Conservation (phyloP, 2,329 filamentous ascomycete genomes). For the Xylariales sp. region DNA sequence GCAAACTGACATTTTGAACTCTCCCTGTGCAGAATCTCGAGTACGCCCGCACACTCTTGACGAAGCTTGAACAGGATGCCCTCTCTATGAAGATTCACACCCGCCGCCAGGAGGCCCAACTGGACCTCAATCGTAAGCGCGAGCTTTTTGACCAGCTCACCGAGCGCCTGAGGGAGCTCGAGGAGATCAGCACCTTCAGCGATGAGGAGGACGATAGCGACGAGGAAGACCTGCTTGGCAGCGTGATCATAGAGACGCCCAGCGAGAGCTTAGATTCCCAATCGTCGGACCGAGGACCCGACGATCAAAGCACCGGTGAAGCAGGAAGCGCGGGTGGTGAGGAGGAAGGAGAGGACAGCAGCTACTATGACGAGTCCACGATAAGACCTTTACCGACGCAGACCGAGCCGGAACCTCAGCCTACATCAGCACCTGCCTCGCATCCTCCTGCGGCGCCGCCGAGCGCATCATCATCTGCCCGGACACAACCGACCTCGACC, state of each 20-base stretch:
- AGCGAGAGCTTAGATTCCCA: conserved; percentile 46
- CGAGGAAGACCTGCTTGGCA: conserved; percentile 56
- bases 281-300: conserved; percentile 9
- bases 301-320: conserved; percentile 1
- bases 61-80: conserved; percentile 67
- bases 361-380: conserved; percentile 14
- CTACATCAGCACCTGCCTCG: background rate
- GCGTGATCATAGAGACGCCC: conserved; percentile 49
- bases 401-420: conserved; percentile 1
- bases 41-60: conserved; percentile 64
- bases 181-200: conserved; percentile 50
- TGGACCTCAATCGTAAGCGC: conserved; percentile 60
- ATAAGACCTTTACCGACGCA: conserved; percentile 12
- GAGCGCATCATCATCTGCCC: conserved; percentile 1
- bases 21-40: conserved; percentile 71
- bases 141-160: conserved; percentile 62
- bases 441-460: conserved; percentile 9
- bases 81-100: conserved; percentile 52
- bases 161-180: conserved; percentile 63
- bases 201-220: conserved; percentile 30
- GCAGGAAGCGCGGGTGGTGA: background rate
- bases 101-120: conserved; percentile 57
- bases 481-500: conserved; percentile 18
- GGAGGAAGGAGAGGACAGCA: conserved; percentile 4
- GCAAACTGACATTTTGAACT: conserved; percentile 1